Percentiles rank a stretch among this genome's conserved stretches.
These are phyloP conservation scores for Sporothrix protearum DNA, from an alignment of 2,329 filamentous ascomycete genomes.

Conservation along the genomic window DNA sequence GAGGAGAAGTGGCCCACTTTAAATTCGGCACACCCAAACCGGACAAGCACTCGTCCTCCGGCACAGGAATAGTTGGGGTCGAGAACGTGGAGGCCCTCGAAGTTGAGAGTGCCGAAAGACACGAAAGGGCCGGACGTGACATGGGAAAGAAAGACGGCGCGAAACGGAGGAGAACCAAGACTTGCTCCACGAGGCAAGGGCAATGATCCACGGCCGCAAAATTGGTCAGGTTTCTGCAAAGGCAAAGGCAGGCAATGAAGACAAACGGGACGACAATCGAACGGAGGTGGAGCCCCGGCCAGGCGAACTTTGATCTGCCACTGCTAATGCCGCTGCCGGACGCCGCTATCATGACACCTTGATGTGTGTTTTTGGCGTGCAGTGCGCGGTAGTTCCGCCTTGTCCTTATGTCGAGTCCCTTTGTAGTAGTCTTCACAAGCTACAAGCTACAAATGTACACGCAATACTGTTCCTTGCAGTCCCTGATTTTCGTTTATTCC, in stretches of 20 bases:
- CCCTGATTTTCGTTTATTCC: not conserved
- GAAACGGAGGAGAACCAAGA: not conserved
- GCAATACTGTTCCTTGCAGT: not conserved
- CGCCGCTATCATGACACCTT: not conserved
- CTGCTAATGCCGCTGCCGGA: not conserved
- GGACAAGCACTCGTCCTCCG: not conserved
- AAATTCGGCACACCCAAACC: not conserved
- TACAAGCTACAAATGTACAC: constrained; percentile 1
- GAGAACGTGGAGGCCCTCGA: not conserved
- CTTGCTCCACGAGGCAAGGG: not conserved
- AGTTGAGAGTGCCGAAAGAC: not conserved
- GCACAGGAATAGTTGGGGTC: not conserved
- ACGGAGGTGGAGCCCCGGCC: not conserved
- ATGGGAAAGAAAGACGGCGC: not conserved
- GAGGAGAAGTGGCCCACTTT: not conserved
- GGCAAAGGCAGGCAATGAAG: not conserved
- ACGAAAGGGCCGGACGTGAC: not conserved
- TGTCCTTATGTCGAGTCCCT: not conserved
- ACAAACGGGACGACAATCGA: not conserved
- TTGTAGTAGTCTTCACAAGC: not conserved
- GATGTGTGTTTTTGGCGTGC: not conserved
- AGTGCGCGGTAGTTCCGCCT: not conserved
- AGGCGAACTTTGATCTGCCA: not conserved
- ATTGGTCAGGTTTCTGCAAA: not conserved
- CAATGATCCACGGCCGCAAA: not conserved